phyloP scores from a whole-genome alignment of 2,329 filamentous ascomycete species.

The Trichophyton schoenleinii region DNA sequence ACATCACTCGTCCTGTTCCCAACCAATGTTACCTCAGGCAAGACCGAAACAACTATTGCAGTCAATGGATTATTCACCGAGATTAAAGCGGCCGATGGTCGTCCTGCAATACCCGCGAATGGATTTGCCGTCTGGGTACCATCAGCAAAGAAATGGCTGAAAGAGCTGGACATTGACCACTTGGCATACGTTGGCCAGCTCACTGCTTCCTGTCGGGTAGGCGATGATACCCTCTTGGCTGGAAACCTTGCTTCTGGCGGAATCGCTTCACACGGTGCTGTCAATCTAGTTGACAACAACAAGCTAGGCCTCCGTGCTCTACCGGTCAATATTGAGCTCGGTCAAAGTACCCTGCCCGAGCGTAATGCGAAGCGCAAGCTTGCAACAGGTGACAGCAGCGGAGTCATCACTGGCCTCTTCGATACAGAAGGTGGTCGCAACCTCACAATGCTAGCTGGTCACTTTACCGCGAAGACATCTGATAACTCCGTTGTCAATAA shows the following conservation, averaged over 20 bases:
- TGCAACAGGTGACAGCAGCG: slow-evolving; percentile 25
- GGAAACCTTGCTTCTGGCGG: slow-evolving; percentile 70
- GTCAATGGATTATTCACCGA: slow-evolving; percentile 69
- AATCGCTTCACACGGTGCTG: slow-evolving; percentile 60
- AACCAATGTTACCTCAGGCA: slow-evolving; percentile 60
- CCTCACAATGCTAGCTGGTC: slow-evolving; percentile 75
- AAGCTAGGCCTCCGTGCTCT: slow-evolving; percentile 29
- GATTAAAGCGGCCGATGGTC: slow-evolving; percentile 45
- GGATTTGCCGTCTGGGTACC: slow-evolving; percentile 91
- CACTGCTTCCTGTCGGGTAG: slow-evolving; percentile 55
- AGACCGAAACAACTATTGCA: slow-evolving; percentile 60
- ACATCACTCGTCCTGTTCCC: slow-evolving; percentile 60
- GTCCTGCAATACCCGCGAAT: slow-evolving; percentile 47
- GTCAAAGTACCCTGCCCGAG: slow-evolving; percentile 14
- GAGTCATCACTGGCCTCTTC: slow-evolving; percentile 19
- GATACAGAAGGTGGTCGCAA: slow-evolving; percentile 37
- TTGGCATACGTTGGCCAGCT: slow-evolving; percentile 61
- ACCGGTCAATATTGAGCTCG: slow-evolving; percentile 38
- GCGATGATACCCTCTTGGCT: slow-evolving; percentile 54
- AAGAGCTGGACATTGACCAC: slow-evolving; percentile 55
- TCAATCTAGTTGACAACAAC: slow-evolving; percentile 42
- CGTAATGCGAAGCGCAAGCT: slow-evolving; percentile 19
- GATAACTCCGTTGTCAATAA: slow-evolving; percentile 66
- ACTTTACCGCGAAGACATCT: slow-evolving; percentile 59
- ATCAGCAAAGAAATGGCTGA: slow-evolving; percentile 72